Base-by-base conservation (phyloP, 1,139 yeast species). In the Geotrichum fermentans region DNA sequence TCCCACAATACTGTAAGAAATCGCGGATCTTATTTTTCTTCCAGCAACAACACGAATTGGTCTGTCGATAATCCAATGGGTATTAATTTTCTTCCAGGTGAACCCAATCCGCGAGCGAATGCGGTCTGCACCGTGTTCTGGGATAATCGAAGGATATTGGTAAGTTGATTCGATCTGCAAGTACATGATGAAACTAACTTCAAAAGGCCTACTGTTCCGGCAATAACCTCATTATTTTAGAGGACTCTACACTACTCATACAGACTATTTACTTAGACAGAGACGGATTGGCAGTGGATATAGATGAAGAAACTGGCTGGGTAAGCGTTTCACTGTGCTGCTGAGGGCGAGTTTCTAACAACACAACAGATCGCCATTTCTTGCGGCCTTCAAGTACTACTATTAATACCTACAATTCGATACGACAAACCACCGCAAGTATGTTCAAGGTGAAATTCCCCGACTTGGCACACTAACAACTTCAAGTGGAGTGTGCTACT, bases 191-290 rank as follows among this genome's bases (percentile, higher is more conserved):
- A n/a, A n/a, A 24, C 41, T n/a, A 34, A 41, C 34, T 7, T 7
- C 24, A 32, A 26, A 34, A 67, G 68, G 83, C 81, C 0, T 90
- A 90, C 62, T 86, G 92, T 49, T 86, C 96, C 1, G 97, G 96
- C 1, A 88, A 89, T 67, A 89, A 88, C 63, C 69, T 90, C 57
- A 83, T 89, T 40, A 74, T 89, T 8, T 62, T 80, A 4, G 72
- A 81, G 7, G 74, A 77, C 53, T 68, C 74, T 39, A 68, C 73
- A 48, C 67, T 68, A 33, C 68, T 83, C 55, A 68, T 89, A 20
- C 97, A 90, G 62, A 89, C 96, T 0, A 70, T 89, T 1, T 86
- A 85, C 58, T 70, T 88, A 20, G 80, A 78, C 6, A 56, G 70
- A 1, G 96, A 88, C 61, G 83, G 94, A 6, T 60, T 62, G 13